phyloP scores from a whole-genome alignment of 2,329 filamentous ascomycete species.

The Corinectria fuckeliana region DNA sequence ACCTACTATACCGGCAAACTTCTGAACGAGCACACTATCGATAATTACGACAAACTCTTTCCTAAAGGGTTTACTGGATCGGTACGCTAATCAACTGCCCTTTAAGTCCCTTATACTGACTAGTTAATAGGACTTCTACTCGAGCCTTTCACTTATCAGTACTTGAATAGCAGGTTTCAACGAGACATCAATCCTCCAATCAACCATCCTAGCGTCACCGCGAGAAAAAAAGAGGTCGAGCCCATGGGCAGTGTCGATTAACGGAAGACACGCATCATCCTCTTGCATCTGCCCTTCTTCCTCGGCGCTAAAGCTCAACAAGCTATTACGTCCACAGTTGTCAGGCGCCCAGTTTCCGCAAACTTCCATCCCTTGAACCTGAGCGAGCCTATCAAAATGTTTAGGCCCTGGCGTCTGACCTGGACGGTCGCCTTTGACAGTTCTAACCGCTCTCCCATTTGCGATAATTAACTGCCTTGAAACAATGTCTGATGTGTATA shows the following conservation, averaged over 20 bases:
- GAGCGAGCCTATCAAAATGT: no score
- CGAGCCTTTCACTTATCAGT: conserved; percentile 15
- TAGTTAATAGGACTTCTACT: not conserved
- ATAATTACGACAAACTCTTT: conserved; percentile 59
- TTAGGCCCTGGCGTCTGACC: no score
- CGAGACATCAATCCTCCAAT: conserved; percentile 3
- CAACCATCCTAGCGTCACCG: not conserved
- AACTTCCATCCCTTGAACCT: not conserved
- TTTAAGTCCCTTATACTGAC: not conserved
- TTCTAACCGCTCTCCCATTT: not conserved
- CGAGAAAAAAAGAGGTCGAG: no score
- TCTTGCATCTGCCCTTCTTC: conserved; percentile 16
- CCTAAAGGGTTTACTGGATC: conserved; percentile 3
- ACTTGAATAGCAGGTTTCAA: conserved; percentile 6
- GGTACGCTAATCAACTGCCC: not conserved
- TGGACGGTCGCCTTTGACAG: not conserved
- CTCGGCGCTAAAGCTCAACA: no score
- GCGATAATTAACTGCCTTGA: not conserved
- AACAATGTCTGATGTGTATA: not conserved
- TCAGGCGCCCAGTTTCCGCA: no score
- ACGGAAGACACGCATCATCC: conserved; percentile 5
- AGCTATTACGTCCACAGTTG: no score
- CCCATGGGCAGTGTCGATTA: not conserved
- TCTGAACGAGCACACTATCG: conserved; percentile 66
- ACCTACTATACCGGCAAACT: conserved; percentile 76